phyloP scores from a whole-genome alignment of 495 filamentous ascomycete species.

The Aspergillus diversus region DNA sequence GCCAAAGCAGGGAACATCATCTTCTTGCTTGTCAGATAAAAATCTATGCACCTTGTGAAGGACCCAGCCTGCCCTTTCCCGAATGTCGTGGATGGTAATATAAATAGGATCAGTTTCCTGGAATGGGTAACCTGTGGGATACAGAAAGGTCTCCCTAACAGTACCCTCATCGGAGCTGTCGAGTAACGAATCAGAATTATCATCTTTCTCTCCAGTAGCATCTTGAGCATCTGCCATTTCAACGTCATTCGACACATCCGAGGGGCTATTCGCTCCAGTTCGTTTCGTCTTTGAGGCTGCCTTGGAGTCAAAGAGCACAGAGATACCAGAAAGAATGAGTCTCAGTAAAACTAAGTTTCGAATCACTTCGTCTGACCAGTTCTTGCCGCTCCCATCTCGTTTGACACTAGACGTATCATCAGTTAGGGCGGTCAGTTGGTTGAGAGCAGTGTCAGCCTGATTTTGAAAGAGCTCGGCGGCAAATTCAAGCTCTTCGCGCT shows the following conservation, averaged over 20 bases:
- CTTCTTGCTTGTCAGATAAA: constrained; percentile 81
- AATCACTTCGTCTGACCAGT: constrained; percentile 97
- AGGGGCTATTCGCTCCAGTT: constrained; percentile 25
- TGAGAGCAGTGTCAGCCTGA: constrained; percentile 69
- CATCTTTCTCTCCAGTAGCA: constrained; percentile 47
- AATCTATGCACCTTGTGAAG: constrained; percentile 85
- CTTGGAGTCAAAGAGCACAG: constrained; percentile 82
- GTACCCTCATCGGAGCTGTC: constrained; percentile 80
- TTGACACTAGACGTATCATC: constrained; percentile 82
- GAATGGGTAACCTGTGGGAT: constrained; percentile 84
- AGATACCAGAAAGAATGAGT: constrained; percentile 83
- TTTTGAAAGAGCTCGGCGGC: constrained; percentile 85
- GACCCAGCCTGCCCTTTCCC: constrained; percentile 76
- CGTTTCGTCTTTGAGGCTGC: constrained; percentile 56
- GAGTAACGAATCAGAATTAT: constrained; percentile 64
- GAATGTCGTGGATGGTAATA: constrained; percentile 73
- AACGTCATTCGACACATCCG: constrained; percentile 38
- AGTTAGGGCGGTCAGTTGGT: constrained; percentile 72
- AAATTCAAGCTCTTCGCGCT: constrained; percentile 77
- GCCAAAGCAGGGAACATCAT: constrained; percentile 94
- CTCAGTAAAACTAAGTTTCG: constrained; percentile 84
- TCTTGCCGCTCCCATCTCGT: constrained; percentile 91
- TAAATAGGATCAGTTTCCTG: constrained; percentile 65
- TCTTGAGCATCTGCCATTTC: constrained; percentile 43
- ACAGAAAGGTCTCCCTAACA: constrained; percentile 78